Conservation (phyloP, 2,329 filamentous ascomycete genomes). For the Penicillium digitatum region DNA sequence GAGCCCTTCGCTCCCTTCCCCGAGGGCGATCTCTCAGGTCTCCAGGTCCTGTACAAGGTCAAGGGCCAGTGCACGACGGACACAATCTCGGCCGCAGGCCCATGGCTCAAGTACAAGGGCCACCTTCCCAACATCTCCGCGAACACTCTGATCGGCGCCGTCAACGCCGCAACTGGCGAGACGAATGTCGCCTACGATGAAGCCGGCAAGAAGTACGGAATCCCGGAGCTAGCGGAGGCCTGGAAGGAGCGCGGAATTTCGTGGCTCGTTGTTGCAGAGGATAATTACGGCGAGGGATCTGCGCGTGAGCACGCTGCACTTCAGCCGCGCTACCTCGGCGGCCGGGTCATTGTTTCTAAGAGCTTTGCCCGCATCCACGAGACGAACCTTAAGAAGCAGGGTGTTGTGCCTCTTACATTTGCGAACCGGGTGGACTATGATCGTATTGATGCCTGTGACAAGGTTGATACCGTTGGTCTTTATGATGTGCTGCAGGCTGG, state of each 20-base stretch:
- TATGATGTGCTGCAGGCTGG: slow-evolving; percentile 74
- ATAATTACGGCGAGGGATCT: slow-evolving; percentile 93
- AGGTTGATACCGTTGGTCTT: slow-evolving; percentile 76
- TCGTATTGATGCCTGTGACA: slow-evolving; percentile 73
- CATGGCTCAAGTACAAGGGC: slow-evolving; percentile 99
- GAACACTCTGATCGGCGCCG: slow-evolving; percentile 93
- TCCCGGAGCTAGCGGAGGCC: slow-evolving; percentile 63
- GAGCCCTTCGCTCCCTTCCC: slow-evolving; percentile 90
- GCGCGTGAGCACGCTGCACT: slow-evolving; percentile 86
- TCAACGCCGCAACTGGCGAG: slow-evolving; percentile 87
- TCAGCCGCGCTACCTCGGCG: slow-evolving; percentile 86
- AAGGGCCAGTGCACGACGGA: slow-evolving; percentile 98
- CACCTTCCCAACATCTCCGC: slow-evolving; percentile 96
- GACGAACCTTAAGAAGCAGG: slow-evolving; percentile 96
- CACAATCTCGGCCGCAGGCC: slow-evolving; percentile 93
- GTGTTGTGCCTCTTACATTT: slow-evolving; percentile 90
- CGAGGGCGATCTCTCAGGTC: slow-evolving; percentile 63
- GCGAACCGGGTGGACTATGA: slow-evolving; percentile 64
- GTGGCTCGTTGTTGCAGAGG: slow-evolving; percentile 95
- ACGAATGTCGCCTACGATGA: slow-evolving; percentile 90
- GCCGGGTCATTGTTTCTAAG: slow-evolving; percentile 72
- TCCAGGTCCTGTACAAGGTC: slow-evolving; percentile 91
- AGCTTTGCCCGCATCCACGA: slow-evolving; percentile 90
- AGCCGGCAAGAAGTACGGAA: slow-evolving; percentile 60
- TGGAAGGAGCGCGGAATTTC: slow-evolving; percentile 73